Conservation (phyloP, 2,329 filamentous ascomycete species). For the Fonsecaea multimorphosa region DNA sequence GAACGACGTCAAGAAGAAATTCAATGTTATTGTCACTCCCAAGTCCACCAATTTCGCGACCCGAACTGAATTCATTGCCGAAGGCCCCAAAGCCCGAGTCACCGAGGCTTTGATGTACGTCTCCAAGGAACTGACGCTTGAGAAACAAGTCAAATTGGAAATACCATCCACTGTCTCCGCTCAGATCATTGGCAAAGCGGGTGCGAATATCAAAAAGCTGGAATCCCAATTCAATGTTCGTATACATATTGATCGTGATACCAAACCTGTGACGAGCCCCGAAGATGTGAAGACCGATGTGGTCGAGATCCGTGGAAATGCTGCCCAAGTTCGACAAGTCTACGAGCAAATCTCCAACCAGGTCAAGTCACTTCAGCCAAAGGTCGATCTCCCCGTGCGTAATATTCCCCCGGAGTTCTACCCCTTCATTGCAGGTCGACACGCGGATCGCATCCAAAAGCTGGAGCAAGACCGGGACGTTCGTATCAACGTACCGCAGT, state of each 20-base stretch:
- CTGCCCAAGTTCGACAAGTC: slow-evolving; percentile 82
- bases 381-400: slow-evolving; percentile 79
- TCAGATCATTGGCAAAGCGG: slow-evolving; percentile 91
- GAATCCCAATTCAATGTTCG: slow-evolving; percentile 88
- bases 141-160: slow-evolving; percentile 74
- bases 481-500: slow-evolving; percentile 80
- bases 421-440: slow-evolving; percentile 86
- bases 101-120: slow-evolving; percentile 89
- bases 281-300: slow-evolving; percentile 81
- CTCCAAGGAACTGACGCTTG: slow-evolving; percentile 83
- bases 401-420: slow-evolving; percentile 90
- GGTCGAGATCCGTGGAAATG: slow-evolving; percentile 88
- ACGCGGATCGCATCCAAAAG: slow-evolving; percentile 69
- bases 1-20: slow-evolving; percentile 92
- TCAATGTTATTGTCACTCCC: slow-evolving; percentile 79
- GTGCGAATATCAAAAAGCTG: slow-evolving; percentile 86
- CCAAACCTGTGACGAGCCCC: slow-evolving; percentile 66
- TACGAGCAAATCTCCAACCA: slow-evolving; percentile 84
- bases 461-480: slow-evolving; percentile 77
- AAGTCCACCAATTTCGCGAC: slow-evolving; percentile 74
- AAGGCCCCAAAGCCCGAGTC: slow-evolving; percentile 81
- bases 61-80: slow-evolving; percentile 80
- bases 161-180: slow-evolving; percentile 83
- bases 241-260: slow-evolving; percentile 80
- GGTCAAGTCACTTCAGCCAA: slow-evolving; percentile 82